A percentile compares a stretch with the other conserved stretches of the same genome.
These are phyloP conservation scores for Discostella stelligera DNA, from an alignment of 352 stramenopile species.

Conservation along the genomic window DNA sequence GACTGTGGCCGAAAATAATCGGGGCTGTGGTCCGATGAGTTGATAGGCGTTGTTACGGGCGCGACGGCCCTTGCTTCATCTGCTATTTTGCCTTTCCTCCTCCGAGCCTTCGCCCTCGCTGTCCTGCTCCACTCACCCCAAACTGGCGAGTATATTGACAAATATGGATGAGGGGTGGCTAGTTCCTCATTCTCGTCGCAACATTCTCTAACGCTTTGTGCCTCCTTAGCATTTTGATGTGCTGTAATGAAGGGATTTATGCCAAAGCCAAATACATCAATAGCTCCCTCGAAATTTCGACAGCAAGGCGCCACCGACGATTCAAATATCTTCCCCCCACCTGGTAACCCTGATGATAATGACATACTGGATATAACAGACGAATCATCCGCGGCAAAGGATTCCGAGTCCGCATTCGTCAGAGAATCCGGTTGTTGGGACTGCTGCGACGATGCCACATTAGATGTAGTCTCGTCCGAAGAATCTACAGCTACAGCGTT, in stretches of 20 bases:
- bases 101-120: slow-evolving; percentile 34
- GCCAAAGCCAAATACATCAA: slow-evolving; percentile 77
- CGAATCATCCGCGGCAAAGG: slow-evolving; percentile 16
- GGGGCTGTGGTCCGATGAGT: neutral
- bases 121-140: slow-evolving; percentile 51
- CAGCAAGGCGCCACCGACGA: slow-evolving; percentile 40
- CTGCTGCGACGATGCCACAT: neutral
- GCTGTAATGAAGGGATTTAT: slow-evolving; percentile 49
- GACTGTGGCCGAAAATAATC: neutral
- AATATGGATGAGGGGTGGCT: slow-evolving; percentile 46
- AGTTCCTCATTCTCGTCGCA: slow-evolving; percentile 2
- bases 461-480: neutral
- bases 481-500: slow-evolving; percentile 5
- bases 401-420: slow-evolving; percentile 13
- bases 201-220: slow-evolving; percentile 11
- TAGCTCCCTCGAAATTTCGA: slow-evolving; percentile 71
- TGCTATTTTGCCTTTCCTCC: slow-evolving; percentile 34
- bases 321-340: slow-evolving; percentile 37
- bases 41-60: neutral
- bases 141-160: slow-evolving; percentile 63
- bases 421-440: slow-evolving; percentile 3
- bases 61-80: neutral
- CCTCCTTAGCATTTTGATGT: slow-evolving; percentile 5
- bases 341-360: slow-evolving; percentile 13
- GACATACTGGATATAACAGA: slow-evolving; percentile 18